These are phyloP conservation scores for Tylopilus sp. DNA, from an alignment of 768 basidiomycete genomes.

Conservation along the genomic window DNA sequence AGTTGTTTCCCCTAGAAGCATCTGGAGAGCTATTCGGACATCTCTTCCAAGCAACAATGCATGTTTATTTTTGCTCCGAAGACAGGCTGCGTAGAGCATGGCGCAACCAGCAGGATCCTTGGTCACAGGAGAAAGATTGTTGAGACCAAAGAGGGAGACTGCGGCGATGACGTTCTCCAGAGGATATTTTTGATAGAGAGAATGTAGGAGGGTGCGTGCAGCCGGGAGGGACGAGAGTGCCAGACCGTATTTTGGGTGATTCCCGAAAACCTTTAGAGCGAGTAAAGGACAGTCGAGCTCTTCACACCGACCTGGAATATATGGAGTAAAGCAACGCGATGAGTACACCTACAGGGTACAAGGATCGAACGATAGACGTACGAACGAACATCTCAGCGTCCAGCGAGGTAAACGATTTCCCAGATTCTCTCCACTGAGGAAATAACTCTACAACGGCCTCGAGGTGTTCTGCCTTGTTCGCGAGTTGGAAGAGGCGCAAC, in stretches of 20 bases:
- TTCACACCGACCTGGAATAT: constrained; percentile 68
- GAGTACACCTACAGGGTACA: neutral
- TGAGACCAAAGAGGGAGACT: constrained; percentile 51
- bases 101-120: constrained; percentile 56
- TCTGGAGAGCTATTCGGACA: constrained; percentile 41
- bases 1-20: constrained; percentile 23
- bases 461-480: constrained; percentile 48
- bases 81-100: constrained; percentile 55
- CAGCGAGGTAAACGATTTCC: constrained; percentile 35
- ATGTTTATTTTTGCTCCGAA: constrained; percentile 41
- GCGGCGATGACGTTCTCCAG: constrained; percentile 48
- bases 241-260: constrained; percentile 61
- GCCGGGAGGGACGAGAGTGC: constrained; percentile 44
- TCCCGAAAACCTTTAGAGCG: constrained; percentile 57
- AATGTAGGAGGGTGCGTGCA: constrained; percentile 56
- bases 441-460: constrained; percentile 44
- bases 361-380: constrained; percentile 33
- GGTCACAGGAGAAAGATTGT: constrained; percentile 50
- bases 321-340: neutral
- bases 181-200: constrained; percentile 46
- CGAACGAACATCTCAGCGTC: constrained; percentile 53
- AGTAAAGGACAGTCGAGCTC: constrained; percentile 53
- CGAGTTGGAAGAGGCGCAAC: constrained; percentile 49
- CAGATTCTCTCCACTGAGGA: constrained; percentile 47
- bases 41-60: constrained; percentile 39